Percentiles rank a stretch among this genome's conserved stretches.
These are phyloP conservation scores for Pelargonium citronellum DNA, from an alignment of 441 rosid genomes.

Conservation along the genomic window DNA sequence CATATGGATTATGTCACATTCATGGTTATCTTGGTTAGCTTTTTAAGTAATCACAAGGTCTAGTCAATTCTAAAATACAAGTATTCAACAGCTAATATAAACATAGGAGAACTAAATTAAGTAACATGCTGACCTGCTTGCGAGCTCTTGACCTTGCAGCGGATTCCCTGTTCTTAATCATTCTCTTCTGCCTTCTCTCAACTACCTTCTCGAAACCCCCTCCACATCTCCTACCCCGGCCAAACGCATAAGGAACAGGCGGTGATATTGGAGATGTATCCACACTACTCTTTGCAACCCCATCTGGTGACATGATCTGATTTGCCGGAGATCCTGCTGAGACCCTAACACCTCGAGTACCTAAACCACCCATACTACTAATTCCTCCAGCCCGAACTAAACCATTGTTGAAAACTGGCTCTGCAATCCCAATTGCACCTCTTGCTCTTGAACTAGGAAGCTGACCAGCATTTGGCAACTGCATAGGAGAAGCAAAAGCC, in stretches of 20 bases:
- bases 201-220: conserved; percentile 59
- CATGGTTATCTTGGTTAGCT: too few relatives aligned
- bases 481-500: conserved; percentile 39
- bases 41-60: not conserved
- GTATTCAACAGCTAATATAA: conserved; percentile 1
- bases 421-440: conserved; percentile 38
- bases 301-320: conserved; percentile 43
- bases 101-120: conserved; percentile 17
- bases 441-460: conserved; percentile 42
- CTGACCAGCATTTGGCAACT: conserved; percentile 29
- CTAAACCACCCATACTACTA: conserved; percentile 37
- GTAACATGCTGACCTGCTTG: conserved; percentile 45
- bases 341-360: conserved; percentile 26
- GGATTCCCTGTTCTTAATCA: conserved; percentile 75
- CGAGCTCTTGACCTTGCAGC: conserved; percentile 82
- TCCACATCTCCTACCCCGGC: conserved; percentile 48
- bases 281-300: conserved; percentile 36
- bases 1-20: too few relatives aligned
- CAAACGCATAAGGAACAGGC: conserved; percentile 44
- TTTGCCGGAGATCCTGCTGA: conserved; percentile 44
- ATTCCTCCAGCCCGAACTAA: conserved; percentile 50
- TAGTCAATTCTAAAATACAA: not conserved
- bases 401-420: conserved; percentile 40
- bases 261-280: conserved; percentile 49
- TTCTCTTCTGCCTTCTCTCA: conserved; percentile 72